phyloP scores from a whole-genome alignment of 179 eudicot genomes.

The Spinacia oleracea region DNA sequence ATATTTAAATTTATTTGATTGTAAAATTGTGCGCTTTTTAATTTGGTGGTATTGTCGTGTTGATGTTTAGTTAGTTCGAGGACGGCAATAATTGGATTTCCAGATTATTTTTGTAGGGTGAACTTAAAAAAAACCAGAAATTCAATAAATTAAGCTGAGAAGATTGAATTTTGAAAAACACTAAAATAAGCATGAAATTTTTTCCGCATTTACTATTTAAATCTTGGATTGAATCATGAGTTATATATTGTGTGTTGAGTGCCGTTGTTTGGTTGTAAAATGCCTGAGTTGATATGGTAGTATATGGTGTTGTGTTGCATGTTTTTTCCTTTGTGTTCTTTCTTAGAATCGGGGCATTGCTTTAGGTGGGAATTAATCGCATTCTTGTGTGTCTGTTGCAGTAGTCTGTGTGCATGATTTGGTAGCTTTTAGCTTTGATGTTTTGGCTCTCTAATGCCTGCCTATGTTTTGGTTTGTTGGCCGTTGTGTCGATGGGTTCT shows the following conservation, averaged over 20 bases:
- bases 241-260: not conserved
- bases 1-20: not conserved
- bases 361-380: not conserved
- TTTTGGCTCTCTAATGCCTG: too few species aligned
- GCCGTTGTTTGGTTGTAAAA: not conserved
- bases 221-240: too few species aligned
- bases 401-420: not conserved
- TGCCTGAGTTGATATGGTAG: not conserved
- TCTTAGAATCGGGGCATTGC: not conserved
- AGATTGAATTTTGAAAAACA: not conserved
- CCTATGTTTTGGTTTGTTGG: not conserved
- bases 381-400: not conserved
- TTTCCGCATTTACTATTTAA: not conserved
- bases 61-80: not conserved
- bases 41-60: not conserved
- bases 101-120: not conserved
- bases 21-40: not conserved
- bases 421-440: not conserved
- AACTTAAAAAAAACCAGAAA: not conserved
- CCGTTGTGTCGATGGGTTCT: not conserved
- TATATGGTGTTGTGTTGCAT: not conserved
- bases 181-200: not conserved
- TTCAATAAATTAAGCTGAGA: not conserved
- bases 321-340: not conserved
- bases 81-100: not conserved